Evolutionary conservation across 768 basidiomycete species (phyloP).

Genomic region (Agrocybe praecox): DNA sequence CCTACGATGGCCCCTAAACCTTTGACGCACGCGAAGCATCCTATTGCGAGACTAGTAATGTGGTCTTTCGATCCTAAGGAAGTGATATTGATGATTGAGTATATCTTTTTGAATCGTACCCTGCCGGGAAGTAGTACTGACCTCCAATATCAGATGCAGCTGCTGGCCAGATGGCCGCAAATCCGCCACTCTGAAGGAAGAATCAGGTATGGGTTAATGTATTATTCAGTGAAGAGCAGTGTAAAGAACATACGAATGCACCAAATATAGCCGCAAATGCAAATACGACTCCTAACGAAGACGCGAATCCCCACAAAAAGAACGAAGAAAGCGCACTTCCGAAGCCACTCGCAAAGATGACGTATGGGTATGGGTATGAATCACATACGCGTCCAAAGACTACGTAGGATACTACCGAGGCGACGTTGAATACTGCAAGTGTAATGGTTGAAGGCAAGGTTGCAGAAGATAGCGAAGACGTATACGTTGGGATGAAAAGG

Average conservation of each 20-base stretch:
- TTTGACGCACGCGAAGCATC: conserved; percentile 9
- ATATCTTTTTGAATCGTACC: too few relatives aligned
- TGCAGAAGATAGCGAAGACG: conserved; percentile 9
- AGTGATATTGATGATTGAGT: background rate
- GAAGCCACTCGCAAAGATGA: conserved; percentile 8
- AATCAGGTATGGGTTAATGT: background rate
- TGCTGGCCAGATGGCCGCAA: background rate
- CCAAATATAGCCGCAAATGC: conserved; percentile 9
- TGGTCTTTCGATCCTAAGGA: conserved; percentile 9
- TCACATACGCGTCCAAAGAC: conserved; percentile 9
- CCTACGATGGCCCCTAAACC: conserved; percentile 10
- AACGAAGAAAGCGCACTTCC: conserved; percentile 9
- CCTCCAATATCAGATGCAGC: background rate
- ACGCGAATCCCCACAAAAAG: conserved; percentile 12
- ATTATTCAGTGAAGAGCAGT: background rate
- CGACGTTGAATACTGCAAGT: conserved; percentile 9
- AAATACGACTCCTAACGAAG: conserved; percentile 8
- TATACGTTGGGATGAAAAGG: conserved; percentile 9
- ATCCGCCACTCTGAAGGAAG: background rate
- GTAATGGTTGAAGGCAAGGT: conserved; percentile 9
- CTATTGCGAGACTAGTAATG: conserved; percentile 13
- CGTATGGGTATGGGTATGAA: conserved; percentile 12
- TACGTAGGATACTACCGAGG: conserved; percentile 5
- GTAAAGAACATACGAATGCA: conserved; percentile 1
- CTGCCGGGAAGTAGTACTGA: background rate